A percentile compares a stretch with the other conserved stretches of the same genome.
Conservation (phyloP, 306 rosid species). For the Datisca glomerata region DNA sequence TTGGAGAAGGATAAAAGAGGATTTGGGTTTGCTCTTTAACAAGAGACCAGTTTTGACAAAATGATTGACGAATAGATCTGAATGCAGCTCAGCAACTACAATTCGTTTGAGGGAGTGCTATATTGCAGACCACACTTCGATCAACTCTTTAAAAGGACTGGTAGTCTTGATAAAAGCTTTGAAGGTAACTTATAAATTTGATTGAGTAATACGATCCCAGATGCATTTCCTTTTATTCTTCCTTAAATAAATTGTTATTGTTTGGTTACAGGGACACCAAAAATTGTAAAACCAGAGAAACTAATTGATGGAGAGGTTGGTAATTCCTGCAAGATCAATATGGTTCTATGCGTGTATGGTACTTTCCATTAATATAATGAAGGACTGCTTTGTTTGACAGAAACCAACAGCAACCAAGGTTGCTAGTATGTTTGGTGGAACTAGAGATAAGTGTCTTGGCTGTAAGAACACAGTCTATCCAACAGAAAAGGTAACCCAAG, state of each 20-base stretch:
- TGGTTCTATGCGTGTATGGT: neutral
- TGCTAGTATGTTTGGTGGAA: conserved; percentile 84
- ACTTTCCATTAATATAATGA: conserved; percentile 3
- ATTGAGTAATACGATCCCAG: too few species aligned
- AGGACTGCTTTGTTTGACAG: conserved; percentile 19
- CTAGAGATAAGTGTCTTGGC: conserved; percentile 91
- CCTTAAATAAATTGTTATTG: neutral
- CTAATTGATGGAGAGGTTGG: conserved; percentile 54
- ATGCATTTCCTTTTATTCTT: too few species aligned
- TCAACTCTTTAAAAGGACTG: conserved; percentile 91
- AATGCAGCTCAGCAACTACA: conserved; percentile 96
- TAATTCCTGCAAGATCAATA: conserved; percentile 14
- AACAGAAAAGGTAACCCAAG: conserved; percentile 70
- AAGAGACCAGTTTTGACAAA: too few species aligned
- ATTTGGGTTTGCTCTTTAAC: too few species aligned
- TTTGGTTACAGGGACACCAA: conserved; percentile 68
- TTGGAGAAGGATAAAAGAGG: neutral
- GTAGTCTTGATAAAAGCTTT: conserved; percentile 96
- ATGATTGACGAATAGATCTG: too few species aligned
- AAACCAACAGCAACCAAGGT: conserved; percentile 63
- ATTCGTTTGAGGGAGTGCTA: conserved; percentile 95
- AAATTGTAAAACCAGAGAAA: conserved; percentile 76
- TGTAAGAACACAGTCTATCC: conserved; percentile 92
- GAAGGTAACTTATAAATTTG: conserved; percentile 42
- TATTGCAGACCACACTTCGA: conserved; percentile 96